Percentiles rank a stretch among this genome's conserved stretches.
Evolutionary conservation across 495 filamentous ascomycete genomes (phyloP).

Genomic region (Aspergillus bridgeri): DNA sequence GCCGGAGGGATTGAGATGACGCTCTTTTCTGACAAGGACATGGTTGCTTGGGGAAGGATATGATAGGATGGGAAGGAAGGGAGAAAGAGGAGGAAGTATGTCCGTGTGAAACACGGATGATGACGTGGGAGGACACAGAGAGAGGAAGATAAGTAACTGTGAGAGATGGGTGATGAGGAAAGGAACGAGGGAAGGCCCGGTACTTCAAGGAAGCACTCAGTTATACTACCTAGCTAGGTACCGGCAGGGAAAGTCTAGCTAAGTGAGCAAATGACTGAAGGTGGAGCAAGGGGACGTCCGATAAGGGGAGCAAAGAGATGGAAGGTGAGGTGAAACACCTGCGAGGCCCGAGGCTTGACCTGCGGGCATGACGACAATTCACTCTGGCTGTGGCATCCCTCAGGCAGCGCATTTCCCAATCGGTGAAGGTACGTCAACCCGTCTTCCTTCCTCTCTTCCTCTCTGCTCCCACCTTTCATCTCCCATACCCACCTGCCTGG

Average conservation of each 20-base stretch:
- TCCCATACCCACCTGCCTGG: background rate
- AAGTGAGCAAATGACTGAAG: background rate
- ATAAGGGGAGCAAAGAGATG: background rate
- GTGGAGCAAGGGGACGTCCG: background rate
- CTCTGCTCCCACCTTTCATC: background rate
- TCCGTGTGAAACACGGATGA: background rate
- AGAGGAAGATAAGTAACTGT: background rate
- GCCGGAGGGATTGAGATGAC: constrained; percentile 24
- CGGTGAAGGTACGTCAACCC: background rate
- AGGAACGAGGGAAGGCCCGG: background rate
- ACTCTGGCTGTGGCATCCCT: background rate
- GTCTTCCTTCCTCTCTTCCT: background rate
- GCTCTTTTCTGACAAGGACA: constrained; percentile 27
- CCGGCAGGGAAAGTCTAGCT: background rate
- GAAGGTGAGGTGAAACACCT: background rate
- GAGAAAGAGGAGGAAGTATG: background rate
- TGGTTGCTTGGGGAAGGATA: constrained; percentile 13
- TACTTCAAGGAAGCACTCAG: background rate
- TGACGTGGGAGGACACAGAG: background rate
- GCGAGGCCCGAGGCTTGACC: background rate
- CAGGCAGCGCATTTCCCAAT: background rate
- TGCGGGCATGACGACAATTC: background rate
- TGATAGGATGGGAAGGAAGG: background rate
- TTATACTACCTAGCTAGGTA: background rate
- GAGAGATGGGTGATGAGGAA: background rate